Conservation (phyloP, 2,329 filamentous ascomycete species). For the Talaromyces verruculosus region DNA sequence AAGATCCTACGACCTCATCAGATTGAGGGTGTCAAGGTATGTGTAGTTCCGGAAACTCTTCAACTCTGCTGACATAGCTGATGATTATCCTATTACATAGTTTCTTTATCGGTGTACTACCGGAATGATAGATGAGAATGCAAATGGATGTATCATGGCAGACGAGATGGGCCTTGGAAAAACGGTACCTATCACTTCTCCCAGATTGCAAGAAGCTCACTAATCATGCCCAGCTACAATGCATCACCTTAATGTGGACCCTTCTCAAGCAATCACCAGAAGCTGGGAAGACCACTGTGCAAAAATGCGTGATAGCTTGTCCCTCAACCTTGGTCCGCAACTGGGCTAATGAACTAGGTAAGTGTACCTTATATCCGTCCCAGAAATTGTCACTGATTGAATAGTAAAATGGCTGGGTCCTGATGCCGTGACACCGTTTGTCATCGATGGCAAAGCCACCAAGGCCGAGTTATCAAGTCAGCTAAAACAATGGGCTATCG, state of each 20-base stretch:
- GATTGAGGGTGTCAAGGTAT: conserved; percentile 84
- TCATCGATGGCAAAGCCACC: conserved; percentile 91
- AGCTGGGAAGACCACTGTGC: conserved; percentile 88
- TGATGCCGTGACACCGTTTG: conserved; percentile 88
- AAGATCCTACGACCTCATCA: conserved; percentile 96
- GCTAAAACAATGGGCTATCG: conserved; percentile 90
- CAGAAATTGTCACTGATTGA: conserved; percentile 25
- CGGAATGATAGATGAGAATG: conserved; percentile 89
- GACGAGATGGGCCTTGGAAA: conserved; percentile 99
- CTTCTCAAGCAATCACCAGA: conserved; percentile 92
- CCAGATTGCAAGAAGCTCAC: conserved; percentile 3
- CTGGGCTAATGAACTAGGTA: conserved; percentile 87
- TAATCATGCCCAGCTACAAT: conserved; percentile 62
- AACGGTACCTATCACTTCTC: conserved; percentile 55
- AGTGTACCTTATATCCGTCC: conserved; percentile 19
- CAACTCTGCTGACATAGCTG: neutral
- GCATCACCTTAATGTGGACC: conserved; percentile 96
- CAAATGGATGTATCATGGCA: conserved; percentile 98
- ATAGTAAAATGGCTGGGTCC: conserved; percentile 87
- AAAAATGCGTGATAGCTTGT: conserved; percentile 95
- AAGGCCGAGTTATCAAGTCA: conserved; percentile 91
- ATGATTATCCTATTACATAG: conserved; percentile 29
- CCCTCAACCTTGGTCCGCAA: conserved; percentile 95
- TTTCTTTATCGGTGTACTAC: conserved; percentile 95
- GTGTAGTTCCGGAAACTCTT: neutral